A percentile compares a stretch with the other conserved stretches of the same genome.
Evolutionary conservation across 2,329 filamentous ascomycete species (phyloP).

Genomic region (Talaromyces piceae): DNA sequence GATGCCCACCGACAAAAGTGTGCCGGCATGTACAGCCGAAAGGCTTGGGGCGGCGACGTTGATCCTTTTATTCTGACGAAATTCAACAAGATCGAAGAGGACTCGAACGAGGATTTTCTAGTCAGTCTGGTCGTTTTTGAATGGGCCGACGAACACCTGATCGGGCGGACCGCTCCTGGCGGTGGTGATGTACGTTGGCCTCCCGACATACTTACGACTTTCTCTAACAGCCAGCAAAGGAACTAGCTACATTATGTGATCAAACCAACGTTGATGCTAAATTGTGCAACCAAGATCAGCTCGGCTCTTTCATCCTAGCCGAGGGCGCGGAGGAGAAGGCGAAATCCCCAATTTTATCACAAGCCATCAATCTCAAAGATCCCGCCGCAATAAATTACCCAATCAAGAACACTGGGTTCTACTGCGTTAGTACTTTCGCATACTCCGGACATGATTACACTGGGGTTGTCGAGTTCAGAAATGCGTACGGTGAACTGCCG

Average conservation of each 20-base stretch:
- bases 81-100: slow-evolving; percentile 57
- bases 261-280: slow-evolving; percentile 59
- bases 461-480: slow-evolving; percentile 83
- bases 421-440: slow-evolving; percentile 76
- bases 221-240: slow-evolving; percentile 27
- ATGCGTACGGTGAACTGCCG: slow-evolving; percentile 91
- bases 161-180: slow-evolving; percentile 60
- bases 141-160: slow-evolving; percentile 74
- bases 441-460: slow-evolving; percentile 63
- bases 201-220: background rate
- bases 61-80: slow-evolving; percentile 86
- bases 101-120: slow-evolving; percentile 60
- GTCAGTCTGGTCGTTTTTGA: slow-evolving; percentile 88
- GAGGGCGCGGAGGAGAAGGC: slow-evolving; percentile 67
- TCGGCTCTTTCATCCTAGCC: slow-evolving; percentile 77
- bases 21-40: slow-evolving; percentile 87
- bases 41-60: slow-evolving; percentile 76
- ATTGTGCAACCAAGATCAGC: slow-evolving; percentile 67
- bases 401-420: slow-evolving; percentile 88
- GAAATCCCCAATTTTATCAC: slow-evolving; percentile 64
- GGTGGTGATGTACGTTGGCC: slow-evolving; percentile 42
- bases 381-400: slow-evolving; percentile 67
- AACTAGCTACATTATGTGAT: slow-evolving; percentile 69
- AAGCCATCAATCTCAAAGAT: slow-evolving; percentile 74
- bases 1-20: slow-evolving; percentile 76